Percentiles rank a stretch among this genome's conserved stretches.
These are phyloP conservation scores for Phytophthora chlamydospora DNA, from an alignment of 352 stramenopile species.

Conservation along the genomic window DNA sequence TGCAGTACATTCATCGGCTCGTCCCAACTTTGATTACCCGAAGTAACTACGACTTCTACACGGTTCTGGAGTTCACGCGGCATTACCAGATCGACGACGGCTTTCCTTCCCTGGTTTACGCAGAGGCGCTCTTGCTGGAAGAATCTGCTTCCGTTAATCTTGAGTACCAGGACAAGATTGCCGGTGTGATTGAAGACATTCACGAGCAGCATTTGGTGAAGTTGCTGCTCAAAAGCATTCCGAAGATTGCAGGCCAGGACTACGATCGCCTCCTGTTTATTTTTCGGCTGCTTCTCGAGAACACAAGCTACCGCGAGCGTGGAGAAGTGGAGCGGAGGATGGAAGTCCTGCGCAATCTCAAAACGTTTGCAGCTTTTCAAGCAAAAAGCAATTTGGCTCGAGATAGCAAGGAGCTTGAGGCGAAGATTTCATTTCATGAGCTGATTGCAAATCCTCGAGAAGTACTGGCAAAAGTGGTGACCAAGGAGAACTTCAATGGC, in stretches of 20 bases:
- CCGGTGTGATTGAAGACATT: constrained; percentile 79
- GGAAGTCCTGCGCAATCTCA: constrained; percentile 63
- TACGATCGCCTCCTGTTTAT: constrained; percentile 80
- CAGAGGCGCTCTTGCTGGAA: constrained; percentile 63
- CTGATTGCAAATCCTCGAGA: constrained; percentile 65
- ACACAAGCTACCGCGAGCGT: constrained; percentile 57
- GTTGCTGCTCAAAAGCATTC: constrained; percentile 63
- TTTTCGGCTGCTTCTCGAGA: constrained; percentile 70
- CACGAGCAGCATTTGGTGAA: constrained; percentile 69
- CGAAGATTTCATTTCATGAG: constrained; percentile 65
- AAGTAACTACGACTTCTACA: constrained; percentile 84
- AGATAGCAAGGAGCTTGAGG: neutral
- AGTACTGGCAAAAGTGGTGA: constrained; percentile 56
- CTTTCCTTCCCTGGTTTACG: constrained; percentile 70
- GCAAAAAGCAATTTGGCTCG: neutral
- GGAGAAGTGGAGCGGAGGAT: constrained; percentile 69
- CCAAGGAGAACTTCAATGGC: constrained; percentile 52
- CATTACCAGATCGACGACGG: constrained; percentile 88
- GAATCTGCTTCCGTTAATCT: constrained; percentile 27
- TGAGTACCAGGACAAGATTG: constrained; percentile 82
- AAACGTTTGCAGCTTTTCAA: constrained; percentile 35
- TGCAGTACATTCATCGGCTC: constrained; percentile 70
- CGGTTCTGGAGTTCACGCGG: constrained; percentile 78
- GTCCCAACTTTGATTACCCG: constrained; percentile 66
- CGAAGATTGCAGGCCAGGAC: constrained; percentile 56